Conservation (phyloP, 345 rosid genomes). For the Alliaria petiolata region DNA sequence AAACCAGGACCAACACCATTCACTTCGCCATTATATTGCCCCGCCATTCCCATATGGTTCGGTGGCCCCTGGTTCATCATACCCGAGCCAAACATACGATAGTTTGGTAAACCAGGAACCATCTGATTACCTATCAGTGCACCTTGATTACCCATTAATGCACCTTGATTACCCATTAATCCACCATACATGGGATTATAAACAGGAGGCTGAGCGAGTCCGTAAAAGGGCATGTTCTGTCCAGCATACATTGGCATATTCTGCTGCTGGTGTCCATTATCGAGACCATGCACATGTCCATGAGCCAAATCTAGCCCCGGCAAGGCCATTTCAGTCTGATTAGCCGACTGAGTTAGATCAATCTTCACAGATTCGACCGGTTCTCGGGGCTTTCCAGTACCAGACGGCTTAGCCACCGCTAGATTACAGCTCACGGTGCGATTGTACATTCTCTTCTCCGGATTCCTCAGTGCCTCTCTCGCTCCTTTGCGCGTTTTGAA, state of each 20-base stretch:
- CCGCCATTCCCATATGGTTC: slow-evolving; percentile 26
- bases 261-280: slow-evolving; percentile 18
- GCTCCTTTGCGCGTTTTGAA: slow-evolving; percentile 36
- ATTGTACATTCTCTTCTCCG: slow-evolving; percentile 37
- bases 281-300: background rate
- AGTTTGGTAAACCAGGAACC: slow-evolving; percentile 25
- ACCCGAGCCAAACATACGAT: slow-evolving; percentile 28
- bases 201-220: slow-evolving; percentile 20
- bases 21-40: slow-evolving; percentile 24
- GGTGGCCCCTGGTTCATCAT: slow-evolving; percentile 28
- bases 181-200: slow-evolving; percentile 32
- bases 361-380: slow-evolving; percentile 30
- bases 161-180: slow-evolving; percentile 26
- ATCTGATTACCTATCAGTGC: slow-evolving; percentile 18
- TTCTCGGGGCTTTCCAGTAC: slow-evolving; percentile 17
- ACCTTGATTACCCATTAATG: slow-evolving; percentile 16
- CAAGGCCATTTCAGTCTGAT: slow-evolving; percentile 24
- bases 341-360: slow-evolving; percentile 17
- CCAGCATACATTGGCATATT: slow-evolving; percentile 20
- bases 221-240: slow-evolving; percentile 31
- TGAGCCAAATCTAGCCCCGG: slow-evolving; percentile 9
- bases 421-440: slow-evolving; percentile 31
- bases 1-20: slow-evolving; percentile 19
- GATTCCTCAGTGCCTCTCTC: slow-evolving; percentile 33
- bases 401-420: slow-evolving; percentile 26